A percentile compares a stretch with the other conserved stretches of the same genome.
Conservation (phyloP, 306 rosid genomes). For the Prinsepia uniflora region DNA sequence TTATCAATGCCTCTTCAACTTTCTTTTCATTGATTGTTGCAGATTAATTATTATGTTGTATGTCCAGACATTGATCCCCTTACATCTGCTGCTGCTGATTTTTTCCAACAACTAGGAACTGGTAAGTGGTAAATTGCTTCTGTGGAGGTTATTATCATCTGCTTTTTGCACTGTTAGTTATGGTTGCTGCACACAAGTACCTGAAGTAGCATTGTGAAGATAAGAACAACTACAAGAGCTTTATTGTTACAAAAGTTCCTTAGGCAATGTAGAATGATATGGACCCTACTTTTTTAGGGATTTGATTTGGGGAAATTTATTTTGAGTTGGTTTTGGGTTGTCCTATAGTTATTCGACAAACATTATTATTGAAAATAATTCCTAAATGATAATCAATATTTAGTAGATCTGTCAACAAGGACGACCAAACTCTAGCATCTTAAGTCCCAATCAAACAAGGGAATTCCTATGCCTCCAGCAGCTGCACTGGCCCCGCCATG, state of each 20-base stretch:
- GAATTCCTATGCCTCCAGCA: neutral
- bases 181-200: neutral
- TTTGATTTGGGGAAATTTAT: neutral
- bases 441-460: neutral
- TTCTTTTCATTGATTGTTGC: conserved; percentile 42
- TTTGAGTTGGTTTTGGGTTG: neutral
- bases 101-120: conserved; percentile 95
- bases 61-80: conserved; percentile 99
- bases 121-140: conserved; percentile 44
- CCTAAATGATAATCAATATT: too few species aligned
- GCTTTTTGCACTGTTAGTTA: neutral
- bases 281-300: neutral
- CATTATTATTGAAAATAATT: neutral
- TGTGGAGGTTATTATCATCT: neutral
- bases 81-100: conserved; percentile 85
- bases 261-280: neutral
- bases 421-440: neutral
- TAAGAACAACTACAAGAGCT: neutral
- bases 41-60: conserved; percentile 72
- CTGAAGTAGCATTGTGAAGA: neutral
- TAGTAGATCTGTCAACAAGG: neutral
- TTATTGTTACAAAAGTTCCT: neutral
- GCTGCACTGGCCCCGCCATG: neutral
- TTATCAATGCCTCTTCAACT: conserved; percentile 5
- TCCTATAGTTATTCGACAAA: neutral